Percentiles rank a stretch among this genome's conserved stretches.
phyloP scores from a whole-genome alignment of 2,329 filamentous ascomycete species.

The Fusarium equiseti region DNA sequence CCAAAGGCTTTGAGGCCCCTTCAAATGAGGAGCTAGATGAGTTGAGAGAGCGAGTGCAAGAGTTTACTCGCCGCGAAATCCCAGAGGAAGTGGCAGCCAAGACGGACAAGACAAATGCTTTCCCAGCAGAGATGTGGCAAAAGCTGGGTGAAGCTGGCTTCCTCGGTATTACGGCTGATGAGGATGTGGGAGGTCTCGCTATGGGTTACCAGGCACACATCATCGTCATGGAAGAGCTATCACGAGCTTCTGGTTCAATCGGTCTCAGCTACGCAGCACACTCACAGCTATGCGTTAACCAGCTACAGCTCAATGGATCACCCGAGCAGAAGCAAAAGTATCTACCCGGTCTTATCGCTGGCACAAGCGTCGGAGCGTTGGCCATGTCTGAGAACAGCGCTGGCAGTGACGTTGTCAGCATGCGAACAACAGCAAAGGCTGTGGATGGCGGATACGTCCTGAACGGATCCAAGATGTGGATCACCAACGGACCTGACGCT shows the following conservation, averaged over 20 bases:
- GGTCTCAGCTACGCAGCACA: constrained; percentile 95
- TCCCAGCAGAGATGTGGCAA: constrained; percentile 91
- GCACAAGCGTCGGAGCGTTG: constrained; percentile 84
- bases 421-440: constrained; percentile 86
- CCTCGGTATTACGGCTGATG: constrained; percentile 92
- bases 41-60: constrained; percentile 84
- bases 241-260: constrained; percentile 84
- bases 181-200: constrained; percentile 87
- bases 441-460: constrained; percentile 88
- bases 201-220: constrained; percentile 98
- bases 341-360: constrained; percentile 84
- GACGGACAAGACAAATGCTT: constrained; percentile 89
- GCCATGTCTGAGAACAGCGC: constrained; percentile 96
- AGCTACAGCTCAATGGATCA: constrained; percentile 89
- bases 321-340: constrained; percentile 82
- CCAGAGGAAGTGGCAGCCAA: constrained; percentile 82
- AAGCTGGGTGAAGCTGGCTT: constrained; percentile 94
- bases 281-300: constrained; percentile 96
- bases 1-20: constrained; percentile 74
- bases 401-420: constrained; percentile 93
- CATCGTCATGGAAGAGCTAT: constrained; percentile 94
- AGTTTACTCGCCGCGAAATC: constrained; percentile 91
- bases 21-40: constrained; percentile 80
- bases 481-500: constrained; percentile 97
- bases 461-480: constrained; percentile 98